Evolutionary conservation across 2,329 filamentous ascomycete species (phyloP).

Genomic region (Endoconidiophora polonica): DNA sequence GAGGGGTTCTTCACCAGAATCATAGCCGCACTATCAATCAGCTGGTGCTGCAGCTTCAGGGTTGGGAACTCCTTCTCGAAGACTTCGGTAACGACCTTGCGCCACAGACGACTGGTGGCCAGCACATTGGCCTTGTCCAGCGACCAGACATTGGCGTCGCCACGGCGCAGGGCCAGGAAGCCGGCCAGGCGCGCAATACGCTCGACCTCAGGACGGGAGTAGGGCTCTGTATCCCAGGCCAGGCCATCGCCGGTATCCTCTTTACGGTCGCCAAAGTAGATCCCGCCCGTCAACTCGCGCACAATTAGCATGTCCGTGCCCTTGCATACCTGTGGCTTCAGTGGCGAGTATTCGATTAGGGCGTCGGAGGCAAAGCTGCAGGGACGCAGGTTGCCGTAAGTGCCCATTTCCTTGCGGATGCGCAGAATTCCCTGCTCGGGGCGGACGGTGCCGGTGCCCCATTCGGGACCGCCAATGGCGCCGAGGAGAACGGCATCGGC

Average conservation of each 20-base stretch:
- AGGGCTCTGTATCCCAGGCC: constrained; percentile 75
- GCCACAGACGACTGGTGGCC: constrained; percentile 77
- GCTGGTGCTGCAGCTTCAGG: constrained; percentile 67
- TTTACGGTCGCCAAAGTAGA: constrained; percentile 85
- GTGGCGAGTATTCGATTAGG: constrained; percentile 68
- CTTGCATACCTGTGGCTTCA: constrained; percentile 70
- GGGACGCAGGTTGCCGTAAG: constrained; percentile 88
- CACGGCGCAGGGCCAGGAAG: constrained; percentile 59
- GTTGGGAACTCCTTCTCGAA: constrained; percentile 82
- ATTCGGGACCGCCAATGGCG: constrained; percentile 91
- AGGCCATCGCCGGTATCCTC: constrained; percentile 60
- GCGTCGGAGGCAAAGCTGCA: constrained; percentile 88
- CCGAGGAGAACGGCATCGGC: constrained; percentile 85
- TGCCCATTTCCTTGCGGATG: constrained; percentile 83
- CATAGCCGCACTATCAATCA: constrained; percentile 96
- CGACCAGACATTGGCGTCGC: constrained; percentile 56
- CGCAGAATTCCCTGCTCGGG: constrained; percentile 84
- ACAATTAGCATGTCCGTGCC: constrained; percentile 88
- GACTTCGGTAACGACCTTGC: constrained; percentile 68
- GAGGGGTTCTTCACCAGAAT: constrained; percentile 89
- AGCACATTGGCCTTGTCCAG: constrained; percentile 96
- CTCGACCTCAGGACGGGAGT: constrained; percentile 73
- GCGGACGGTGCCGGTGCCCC: constrained; percentile 74
- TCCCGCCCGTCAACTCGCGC: constrained; percentile 78
- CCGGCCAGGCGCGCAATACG: constrained; percentile 70